Evolutionary conservation across 805 yeast genomes (phyloP).

Genomic region (Nakazawaea siamensis): DNA sequence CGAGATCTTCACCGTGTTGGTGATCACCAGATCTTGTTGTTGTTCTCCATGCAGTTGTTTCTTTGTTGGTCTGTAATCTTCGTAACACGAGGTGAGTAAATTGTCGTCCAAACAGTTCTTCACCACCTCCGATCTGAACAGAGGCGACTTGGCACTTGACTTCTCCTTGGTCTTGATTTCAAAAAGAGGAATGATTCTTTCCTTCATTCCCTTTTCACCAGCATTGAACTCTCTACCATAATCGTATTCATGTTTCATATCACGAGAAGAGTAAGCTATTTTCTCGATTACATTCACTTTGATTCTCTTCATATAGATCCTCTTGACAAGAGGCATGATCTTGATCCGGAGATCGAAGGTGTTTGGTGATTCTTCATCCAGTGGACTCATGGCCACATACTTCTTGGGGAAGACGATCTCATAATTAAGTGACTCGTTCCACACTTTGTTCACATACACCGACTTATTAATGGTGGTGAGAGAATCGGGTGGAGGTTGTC

Average conservation of each 20-base stretch:
- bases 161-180: constrained; percentile 55
- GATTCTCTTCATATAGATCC: constrained; percentile 52
- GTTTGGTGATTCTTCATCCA: constrained; percentile 18
- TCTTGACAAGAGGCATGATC: constrained; percentile 57
- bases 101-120: constrained; percentile 51
- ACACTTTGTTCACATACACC: constrained; percentile 63
- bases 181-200: constrained; percentile 48
- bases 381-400: constrained; percentile 53
- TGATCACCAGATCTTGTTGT: constrained; percentile 21
- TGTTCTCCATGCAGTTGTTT: background rate
- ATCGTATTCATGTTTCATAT: constrained; percentile 44
- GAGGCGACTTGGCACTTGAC: constrained; percentile 20
- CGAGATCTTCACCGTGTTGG: constrained; percentile 28
- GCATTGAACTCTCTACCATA: constrained; percentile 27
- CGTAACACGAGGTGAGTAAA: constrained; percentile 48
- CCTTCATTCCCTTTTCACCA: constrained; percentile 29
- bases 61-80: constrained; percentile 16
- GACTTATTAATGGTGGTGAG: constrained; percentile 44
- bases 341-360: constrained; percentile 51
- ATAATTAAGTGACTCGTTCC: constrained; percentile 67
- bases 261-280: constrained; percentile 53
- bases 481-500: constrained; percentile 21
- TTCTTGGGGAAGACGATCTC: constrained; percentile 66
- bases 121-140: constrained; percentile 56
- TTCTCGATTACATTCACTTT: constrained; percentile 61